Evolutionary conservation across 1,284 basidiomycete genomes (phyloP).

Genomic region (Blastosporella zonata): DNA sequence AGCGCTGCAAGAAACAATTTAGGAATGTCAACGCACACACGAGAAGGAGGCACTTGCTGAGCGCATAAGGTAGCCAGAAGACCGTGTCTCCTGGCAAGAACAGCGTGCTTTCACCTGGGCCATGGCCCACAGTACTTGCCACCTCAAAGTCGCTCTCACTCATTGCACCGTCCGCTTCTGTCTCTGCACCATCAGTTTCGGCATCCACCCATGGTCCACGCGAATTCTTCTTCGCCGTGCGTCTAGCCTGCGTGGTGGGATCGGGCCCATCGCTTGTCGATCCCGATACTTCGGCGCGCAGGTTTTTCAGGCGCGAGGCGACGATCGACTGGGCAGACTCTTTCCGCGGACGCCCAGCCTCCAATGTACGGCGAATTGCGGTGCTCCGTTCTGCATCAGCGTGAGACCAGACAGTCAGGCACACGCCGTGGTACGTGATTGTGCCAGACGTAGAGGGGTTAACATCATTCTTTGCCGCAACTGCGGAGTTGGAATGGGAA

Average conservation of each 20-base stretch:
- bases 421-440: conserved; percentile 84
- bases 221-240: conserved; percentile 50
- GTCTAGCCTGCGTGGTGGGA: conserved; percentile 52
- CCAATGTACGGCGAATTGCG: conserved; percentile 79
- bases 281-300: conserved; percentile 52
- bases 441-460: conserved; percentile 43
- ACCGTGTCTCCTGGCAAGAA: conserved; percentile 86
- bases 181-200: conserved; percentile 69
- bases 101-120: conserved; percentile 80
- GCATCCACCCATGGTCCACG: conserved; percentile 75
- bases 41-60: conserved; percentile 59
- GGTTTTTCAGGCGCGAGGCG: conserved; percentile 59
- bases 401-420: conserved; percentile 91
- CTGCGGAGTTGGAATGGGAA: conserved; percentile 37
- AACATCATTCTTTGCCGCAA: conserved; percentile 37
- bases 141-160: conserved; percentile 83
- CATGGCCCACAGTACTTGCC: conserved; percentile 71
- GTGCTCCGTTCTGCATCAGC: conserved; percentile 83
- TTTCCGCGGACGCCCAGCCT: conserved; percentile 71
- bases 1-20: conserved; percentile 42
- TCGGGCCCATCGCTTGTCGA: conserved; percentile 41
- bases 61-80: conserved; percentile 90
- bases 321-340: conserved; percentile 73
- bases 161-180: conserved; percentile 67
- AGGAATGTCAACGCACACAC: neutral